A percentile compares a stretch with the other conserved stretches of the same genome.
These are phyloP conservation scores for Candida chilensis DNA, from an alignment of 805 yeast species.

Conservation along the genomic window DNA sequence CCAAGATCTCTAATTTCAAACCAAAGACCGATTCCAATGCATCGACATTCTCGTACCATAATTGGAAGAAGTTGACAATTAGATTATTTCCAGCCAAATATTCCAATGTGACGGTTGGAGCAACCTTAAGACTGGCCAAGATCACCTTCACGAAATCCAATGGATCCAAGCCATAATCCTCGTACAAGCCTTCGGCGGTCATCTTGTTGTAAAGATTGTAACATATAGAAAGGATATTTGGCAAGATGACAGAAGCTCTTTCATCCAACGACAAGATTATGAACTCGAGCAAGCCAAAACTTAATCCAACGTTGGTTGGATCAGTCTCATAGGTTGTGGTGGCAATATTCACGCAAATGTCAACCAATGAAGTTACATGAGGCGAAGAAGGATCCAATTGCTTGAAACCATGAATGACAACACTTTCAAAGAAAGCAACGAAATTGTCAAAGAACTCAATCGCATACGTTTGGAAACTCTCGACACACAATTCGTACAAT, in stretches of 20 bases:
- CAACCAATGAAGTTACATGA: constrained; percentile 24
- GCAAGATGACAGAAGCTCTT: constrained; percentile 20
- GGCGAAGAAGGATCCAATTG: constrained; percentile 20
- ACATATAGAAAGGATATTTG: constrained; percentile 13
- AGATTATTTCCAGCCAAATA: constrained; percentile 25
- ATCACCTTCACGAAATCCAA: constrained; percentile 33
- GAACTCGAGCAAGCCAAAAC: constrained; percentile 23
- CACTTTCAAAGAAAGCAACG: constrained; percentile 46
- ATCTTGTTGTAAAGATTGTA: background rate
- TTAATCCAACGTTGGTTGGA: constrained; percentile 22
- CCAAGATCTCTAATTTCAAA: constrained; percentile 41
- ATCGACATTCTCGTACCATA: constrained; percentile 39
- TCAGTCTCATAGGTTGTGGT: constrained; percentile 15
- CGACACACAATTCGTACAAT: constrained; percentile 35
- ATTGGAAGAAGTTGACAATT: constrained; percentile 26
- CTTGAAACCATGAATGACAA: constrained; percentile 42
- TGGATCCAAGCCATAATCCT: background rate
- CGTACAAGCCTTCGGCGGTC: background rate
- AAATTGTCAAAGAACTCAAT: constrained; percentile 48
- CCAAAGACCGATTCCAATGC: constrained; percentile 46
- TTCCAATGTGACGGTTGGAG: constrained; percentile 24
- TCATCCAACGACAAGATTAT: constrained; percentile 10
- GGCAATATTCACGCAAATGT: constrained; percentile 23
- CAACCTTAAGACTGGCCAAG: constrained; percentile 27
- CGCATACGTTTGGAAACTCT: constrained; percentile 51